A percentile compares a stretch with the other conserved stretches of the same genome.
These are phyloP conservation scores for Chaetomiaceae sp. DNA, from an alignment of 2,329 filamentous ascomycete species.

Conservation along the genomic window DNA sequence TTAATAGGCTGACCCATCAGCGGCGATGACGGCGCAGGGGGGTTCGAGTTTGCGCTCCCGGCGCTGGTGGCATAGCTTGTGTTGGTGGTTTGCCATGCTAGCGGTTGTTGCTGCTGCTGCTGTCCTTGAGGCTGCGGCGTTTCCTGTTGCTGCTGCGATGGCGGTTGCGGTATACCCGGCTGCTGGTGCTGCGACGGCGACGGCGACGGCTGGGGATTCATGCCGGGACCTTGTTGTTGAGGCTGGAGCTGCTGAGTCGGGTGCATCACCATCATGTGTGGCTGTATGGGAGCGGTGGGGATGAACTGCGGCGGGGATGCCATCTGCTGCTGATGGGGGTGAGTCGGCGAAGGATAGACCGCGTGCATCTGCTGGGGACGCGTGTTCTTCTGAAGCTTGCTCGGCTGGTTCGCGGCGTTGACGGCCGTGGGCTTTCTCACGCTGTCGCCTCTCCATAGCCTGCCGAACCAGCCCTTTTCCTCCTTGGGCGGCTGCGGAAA, in stretches of 20 bases:
- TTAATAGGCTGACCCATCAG: not conserved
- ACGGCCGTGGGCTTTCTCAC: constrained; percentile 4
- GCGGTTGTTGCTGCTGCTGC: too few species aligned
- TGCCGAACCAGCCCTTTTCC: constrained; percentile 16
- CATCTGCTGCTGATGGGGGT: not conserved
- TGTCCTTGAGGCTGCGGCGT: too few species aligned
- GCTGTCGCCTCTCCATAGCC: constrained; percentile 11
- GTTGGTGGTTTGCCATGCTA: too few species aligned
- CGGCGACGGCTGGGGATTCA: too few species aligned
- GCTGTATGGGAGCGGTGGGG: not conserved
- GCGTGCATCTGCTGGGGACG: not conserved
- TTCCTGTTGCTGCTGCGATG: too few species aligned
- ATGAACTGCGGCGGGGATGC: not conserved
- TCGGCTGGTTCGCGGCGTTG: not conserved
- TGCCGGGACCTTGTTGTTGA: too few species aligned
- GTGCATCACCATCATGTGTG: constrained; percentile 8
- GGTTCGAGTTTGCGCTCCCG: too few species aligned
- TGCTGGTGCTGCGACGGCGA: too few species aligned
- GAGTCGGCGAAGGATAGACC: not conserved
- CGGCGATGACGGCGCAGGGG: too few species aligned
- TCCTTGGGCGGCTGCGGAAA: constrained; percentile 6
- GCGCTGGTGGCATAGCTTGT: too few species aligned
- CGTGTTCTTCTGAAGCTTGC: constrained; percentile 10
- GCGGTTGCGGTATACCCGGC: too few species aligned
- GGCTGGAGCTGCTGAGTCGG: constrained; percentile 3